These are phyloP conservation scores for Coccomyxa sp. DNA, from an alignment of 139 green algal genomes.

Conservation along the genomic window DNA sequence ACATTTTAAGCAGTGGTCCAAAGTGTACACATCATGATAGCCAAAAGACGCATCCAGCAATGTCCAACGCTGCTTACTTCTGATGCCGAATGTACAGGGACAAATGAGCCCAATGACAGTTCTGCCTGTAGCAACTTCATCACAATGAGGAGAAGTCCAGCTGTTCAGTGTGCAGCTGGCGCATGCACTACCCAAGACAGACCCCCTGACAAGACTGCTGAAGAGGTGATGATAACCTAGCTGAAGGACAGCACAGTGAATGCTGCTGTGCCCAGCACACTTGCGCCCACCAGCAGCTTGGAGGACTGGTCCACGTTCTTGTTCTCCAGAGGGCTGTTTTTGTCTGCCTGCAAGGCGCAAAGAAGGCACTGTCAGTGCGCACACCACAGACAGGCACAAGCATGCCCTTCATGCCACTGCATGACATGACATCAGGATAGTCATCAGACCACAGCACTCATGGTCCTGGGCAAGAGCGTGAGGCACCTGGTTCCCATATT, in stretches of 20 bases:
- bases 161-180: too few species aligned
- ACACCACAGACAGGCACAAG: neutral
- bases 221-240: too few species aligned
- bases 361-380: neutral
- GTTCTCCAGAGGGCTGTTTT: slow-evolving; percentile 68
- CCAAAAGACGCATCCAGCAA: too few species aligned
- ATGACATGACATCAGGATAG: neutral
- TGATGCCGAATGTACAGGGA: too few species aligned
- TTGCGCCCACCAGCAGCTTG: slow-evolving; percentile 48
- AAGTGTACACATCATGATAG: too few species aligned
- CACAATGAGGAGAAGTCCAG: too few species aligned
- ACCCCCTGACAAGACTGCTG: too few species aligned
- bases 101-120: too few species aligned
- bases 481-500: slow-evolving; percentile 53
- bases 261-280: slow-evolving; percentile 23
- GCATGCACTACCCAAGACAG: too few species aligned
- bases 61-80: too few species aligned
- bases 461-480: neutral
- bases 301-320: slow-evolving; percentile 43
- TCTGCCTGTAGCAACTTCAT: too few species aligned
- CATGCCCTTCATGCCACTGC: neutral
- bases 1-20: too few species aligned
- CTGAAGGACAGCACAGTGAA: slow-evolving; percentile 20
- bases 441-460: neutral
- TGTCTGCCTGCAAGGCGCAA: slow-evolving; percentile 42